A percentile compares a stretch with the other conserved stretches of the same genome.
These are phyloP conservation scores for Iris macrosiphon DNA, from an alignment of 106 monocot genomes.

Conservation along the genomic window DNA sequence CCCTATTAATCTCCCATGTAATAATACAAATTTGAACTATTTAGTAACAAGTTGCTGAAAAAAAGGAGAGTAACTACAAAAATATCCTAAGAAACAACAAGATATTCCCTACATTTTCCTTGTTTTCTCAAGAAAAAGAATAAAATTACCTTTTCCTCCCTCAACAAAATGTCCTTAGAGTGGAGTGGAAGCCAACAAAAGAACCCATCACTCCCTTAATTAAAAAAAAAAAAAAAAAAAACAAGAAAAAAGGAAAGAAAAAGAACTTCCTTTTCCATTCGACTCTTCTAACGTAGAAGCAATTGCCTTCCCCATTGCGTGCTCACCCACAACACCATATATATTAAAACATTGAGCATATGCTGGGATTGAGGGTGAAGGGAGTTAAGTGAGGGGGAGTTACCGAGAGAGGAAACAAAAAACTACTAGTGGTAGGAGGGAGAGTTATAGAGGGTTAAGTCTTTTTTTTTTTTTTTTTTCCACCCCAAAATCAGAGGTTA, in stretches of 20 bases:
- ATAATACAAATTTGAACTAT: neutral
- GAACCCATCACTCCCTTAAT: slow-evolving; percentile 11
- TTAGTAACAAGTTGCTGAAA: no score
- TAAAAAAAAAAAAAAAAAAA: slow-evolving; percentile 3
- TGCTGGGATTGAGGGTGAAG: no score
- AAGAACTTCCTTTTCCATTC: neutral
- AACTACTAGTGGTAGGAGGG: no score
- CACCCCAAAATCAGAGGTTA: no score
- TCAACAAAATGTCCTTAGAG: neutral
- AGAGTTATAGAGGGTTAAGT: neutral
- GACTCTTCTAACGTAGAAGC: slow-evolving; percentile 27
- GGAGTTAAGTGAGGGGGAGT: no score
- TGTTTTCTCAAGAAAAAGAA: no score
- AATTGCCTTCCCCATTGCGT: slow-evolving; percentile 17
- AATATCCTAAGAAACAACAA: no score
- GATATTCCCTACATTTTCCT: neutral
- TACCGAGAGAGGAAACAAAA: neutral
- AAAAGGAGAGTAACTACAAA: no score
- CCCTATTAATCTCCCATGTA: neutral
- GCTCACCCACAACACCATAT: neutral
- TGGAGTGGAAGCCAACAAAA: slow-evolving; percentile 33
- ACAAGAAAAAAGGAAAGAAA: no score
- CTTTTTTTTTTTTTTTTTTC: neutral
- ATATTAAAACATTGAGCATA: no score
- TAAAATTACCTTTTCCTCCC: neutral